A percentile compares a stretch with the other conserved stretches of the same genome.
Conservation (phyloP, 495 filamentous ascomycete species). For the Mycothermus thermophilus region DNA sequence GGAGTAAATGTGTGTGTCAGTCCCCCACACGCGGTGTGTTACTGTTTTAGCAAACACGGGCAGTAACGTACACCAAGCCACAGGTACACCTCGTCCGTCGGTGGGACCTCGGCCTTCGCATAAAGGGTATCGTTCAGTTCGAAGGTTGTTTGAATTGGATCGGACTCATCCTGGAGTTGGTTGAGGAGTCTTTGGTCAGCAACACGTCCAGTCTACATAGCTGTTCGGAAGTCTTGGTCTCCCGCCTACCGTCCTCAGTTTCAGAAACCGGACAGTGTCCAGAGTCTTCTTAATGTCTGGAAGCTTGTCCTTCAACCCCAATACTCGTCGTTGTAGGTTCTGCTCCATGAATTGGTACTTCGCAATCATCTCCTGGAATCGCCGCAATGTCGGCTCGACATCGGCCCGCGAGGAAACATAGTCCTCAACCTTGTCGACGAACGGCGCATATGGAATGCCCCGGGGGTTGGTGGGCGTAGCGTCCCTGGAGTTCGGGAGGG, state of each 20-base stretch:
- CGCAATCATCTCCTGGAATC: conserved; percentile 99
- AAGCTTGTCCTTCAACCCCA: conserved; percentile 81
- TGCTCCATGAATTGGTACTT: conserved; percentile 99
- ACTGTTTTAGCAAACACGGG: not conserved
- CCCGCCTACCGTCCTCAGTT: conserved; percentile 44
- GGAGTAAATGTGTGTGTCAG: conserved; percentile 1
- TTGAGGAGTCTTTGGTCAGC: conserved; percentile 16
- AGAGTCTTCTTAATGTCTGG: conserved; percentile 97
- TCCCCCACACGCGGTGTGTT: not conserved
- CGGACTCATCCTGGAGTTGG: too few species aligned
- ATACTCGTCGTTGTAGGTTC: conserved; percentile 72
- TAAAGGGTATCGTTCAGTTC: conserved; percentile 94
- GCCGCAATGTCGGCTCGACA: conserved; percentile 78
- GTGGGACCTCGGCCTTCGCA: conserved; percentile 68
- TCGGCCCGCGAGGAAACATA: conserved; percentile 78
- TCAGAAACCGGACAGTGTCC: conserved; percentile 78
- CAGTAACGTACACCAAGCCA: conserved; percentile 64
- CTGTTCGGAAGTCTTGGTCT: not conserved
- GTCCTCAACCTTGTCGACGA: conserved; percentile 92
- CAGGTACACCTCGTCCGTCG: conserved; percentile 85
- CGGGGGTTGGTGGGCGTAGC: conserved; percentile 62
- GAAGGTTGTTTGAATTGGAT: conserved; percentile 79
- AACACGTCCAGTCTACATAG: not conserved
- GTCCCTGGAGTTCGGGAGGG: conserved; percentile 15
- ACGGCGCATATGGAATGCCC: conserved; percentile 88